Conservation (phyloP, 305 asterid genomes). For the Fraxinus platypoda region DNA sequence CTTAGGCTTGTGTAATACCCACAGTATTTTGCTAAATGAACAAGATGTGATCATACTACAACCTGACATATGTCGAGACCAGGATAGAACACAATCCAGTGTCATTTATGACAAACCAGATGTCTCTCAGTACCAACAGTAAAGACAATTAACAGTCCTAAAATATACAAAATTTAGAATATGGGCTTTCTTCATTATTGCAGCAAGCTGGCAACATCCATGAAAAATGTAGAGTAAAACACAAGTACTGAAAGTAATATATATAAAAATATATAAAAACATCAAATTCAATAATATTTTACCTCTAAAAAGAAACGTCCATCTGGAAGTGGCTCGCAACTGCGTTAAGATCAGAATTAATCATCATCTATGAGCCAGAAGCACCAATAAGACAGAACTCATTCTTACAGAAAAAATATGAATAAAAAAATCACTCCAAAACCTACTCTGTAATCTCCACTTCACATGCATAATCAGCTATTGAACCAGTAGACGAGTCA, state of each 20-base stretch:
- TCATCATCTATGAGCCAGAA: slow-evolving; percentile 27
- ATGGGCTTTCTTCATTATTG: not conserved
- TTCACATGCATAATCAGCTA: slow-evolving; percentile 94
- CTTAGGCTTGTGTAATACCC: not conserved
- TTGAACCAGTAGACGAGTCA: slow-evolving; percentile 68
- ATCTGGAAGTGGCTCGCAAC: slow-evolving; percentile 99
- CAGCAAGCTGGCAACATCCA: slow-evolving; percentile 6
- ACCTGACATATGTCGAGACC: not conserved
- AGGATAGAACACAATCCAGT: not conserved
- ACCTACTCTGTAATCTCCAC: slow-evolving; percentile 97
- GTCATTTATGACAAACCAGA: slow-evolving; percentile 9
- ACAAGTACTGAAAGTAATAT: not conserved
- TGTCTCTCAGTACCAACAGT: not conserved
- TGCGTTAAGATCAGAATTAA: slow-evolving; percentile 46
- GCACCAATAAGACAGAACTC: slow-evolving; percentile 22
- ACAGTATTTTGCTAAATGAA: not conserved
- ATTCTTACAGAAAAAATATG: not conserved
- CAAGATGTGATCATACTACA: not conserved
- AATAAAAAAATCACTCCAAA: slow-evolving; percentile 13
- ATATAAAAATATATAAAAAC: not conserved
- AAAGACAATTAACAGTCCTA: not conserved
- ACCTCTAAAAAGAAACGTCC: slow-evolving; percentile 99
- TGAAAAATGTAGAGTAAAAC: slow-evolving; percentile 10
- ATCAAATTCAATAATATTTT: slow-evolving; percentile 22
- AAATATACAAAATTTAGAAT: not conserved